Evolutionary conservation across 2,329 filamentous ascomycete genomes (phyloP), one percentile per base, ranked within the genome.

Genomic region (Phaeosphaeriaceae sp.): DNA sequence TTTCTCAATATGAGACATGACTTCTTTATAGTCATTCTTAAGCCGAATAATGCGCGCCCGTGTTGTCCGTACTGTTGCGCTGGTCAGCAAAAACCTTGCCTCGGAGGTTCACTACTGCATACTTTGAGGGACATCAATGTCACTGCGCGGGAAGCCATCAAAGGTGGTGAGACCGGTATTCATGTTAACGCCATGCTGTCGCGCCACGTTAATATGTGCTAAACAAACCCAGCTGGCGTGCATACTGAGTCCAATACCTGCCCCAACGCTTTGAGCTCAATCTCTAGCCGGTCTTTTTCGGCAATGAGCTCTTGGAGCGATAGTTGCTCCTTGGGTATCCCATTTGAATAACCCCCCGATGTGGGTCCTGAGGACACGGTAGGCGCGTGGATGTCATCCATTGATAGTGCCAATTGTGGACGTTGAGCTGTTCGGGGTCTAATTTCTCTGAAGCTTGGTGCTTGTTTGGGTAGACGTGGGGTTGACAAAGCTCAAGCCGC

Each of bases 41-140:
- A 97, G 81, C 60, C 87, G 82, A 60, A 97, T 94, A 61, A 99
- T 96, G 52, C 90, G 87, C 21, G 92, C 84, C 73, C 94, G 83
- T 30, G 92, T 96, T n/a, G 91, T 96, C 54, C 94, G 90, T 69
- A 99, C 90, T 95, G 64, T 46, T 15, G 49, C n/a, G 35, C 39
- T 37, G n/a, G 49, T 66, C 56, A 66, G 62, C 45, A 41, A 46
- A 36, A 21, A 35, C 23, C 46, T 42, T 34, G n/a, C 9, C 38
- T 4, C 8, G n/a, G 15, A 18, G 36, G 26, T 21, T 28, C 26
- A 33, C 41, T 28, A 13, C 37, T 42, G 46, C 80, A 59, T 85
- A 94, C 91, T 94, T 76, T 97, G 93, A 20, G 94, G 88, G 55
- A 99, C 89, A 72, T 99, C 94, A 57, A 99, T 87, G 74, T 99